Conservation (phyloP, 306 rosid species). For the Ammopiptanthus mongolicus region DNA sequence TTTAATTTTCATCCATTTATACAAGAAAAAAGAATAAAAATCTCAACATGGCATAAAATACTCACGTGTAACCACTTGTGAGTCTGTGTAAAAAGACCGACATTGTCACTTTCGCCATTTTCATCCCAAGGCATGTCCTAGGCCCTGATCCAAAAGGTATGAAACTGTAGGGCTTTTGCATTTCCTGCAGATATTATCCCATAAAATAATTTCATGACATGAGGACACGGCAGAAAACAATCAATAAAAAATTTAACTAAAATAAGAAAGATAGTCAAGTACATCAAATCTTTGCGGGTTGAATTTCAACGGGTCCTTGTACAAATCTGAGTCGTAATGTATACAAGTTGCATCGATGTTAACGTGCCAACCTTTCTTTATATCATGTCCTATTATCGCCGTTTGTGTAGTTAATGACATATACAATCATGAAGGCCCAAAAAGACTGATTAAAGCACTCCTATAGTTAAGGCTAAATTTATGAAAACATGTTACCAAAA, state of each 20-base stretch:
- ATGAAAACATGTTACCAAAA: not conserved
- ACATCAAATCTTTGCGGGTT: conserved; percentile 79
- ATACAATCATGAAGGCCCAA: not conserved
- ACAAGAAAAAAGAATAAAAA: not conserved
- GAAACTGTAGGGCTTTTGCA: conserved; percentile 62
- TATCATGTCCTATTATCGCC: conserved; percentile 45
- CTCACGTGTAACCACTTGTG: conserved; percentile 58
- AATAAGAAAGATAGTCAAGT: not conserved
- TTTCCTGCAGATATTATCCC: conserved; percentile 37
- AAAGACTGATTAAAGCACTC: not conserved
- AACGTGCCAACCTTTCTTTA: conserved; percentile 75
- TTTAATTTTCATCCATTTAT: not conserved
- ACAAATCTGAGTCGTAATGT: conserved; percentile 56
- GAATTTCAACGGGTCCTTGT: conserved; percentile 54
- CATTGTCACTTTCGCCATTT: conserved; percentile 69
- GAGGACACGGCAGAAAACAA: not conserved
- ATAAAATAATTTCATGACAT: not conserved
- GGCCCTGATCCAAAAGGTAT: conserved; percentile 74
- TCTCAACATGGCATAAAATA: conserved; percentile 7
- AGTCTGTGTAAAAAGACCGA: conserved; percentile 56
- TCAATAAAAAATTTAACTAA: not conserved
- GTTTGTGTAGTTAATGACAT: not conserved
- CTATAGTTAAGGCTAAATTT: not conserved
- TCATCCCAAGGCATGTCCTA: conserved; percentile 70
- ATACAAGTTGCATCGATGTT: conserved; percentile 65